phyloP scores from a whole-genome alignment of 257 asterid species.

The Nicotiana attenuata region DNA sequence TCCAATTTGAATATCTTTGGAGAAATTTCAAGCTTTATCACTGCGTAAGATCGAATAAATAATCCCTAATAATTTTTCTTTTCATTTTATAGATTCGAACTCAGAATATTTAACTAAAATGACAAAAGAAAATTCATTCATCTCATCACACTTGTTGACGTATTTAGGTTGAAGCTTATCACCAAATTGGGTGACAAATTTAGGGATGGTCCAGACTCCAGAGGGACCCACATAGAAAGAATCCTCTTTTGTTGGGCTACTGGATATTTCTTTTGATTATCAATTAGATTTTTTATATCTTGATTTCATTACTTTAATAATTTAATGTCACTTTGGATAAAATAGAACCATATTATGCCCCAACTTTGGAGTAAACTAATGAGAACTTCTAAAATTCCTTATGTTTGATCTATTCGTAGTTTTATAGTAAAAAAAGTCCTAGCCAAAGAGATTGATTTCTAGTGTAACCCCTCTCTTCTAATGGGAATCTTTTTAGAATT shows the following conservation, averaged over 20 bases:
- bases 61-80: too few species aligned
- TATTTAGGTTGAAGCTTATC: constrained; percentile 19
- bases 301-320: not conserved
- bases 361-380: not conserved
- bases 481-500: not conserved
- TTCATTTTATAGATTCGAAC: not conserved
- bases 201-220: constrained; percentile 10
- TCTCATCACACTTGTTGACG: too few species aligned
- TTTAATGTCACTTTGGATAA: not conserved
- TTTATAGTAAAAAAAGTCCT: not conserved
- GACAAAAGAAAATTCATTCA: too few species aligned
- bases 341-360: not conserved
- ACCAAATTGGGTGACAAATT: constrained; percentile 13
- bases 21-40: too few species aligned
- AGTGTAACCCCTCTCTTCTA: not conserved
- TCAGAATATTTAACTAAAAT: not conserved
- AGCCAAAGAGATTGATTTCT: not conserved
- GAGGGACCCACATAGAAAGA: not conserved
- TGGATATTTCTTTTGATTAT: constrained; percentile 11
- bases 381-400: not conserved
- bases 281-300: not conserved
- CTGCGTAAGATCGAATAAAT: too few species aligned
- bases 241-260: constrained; percentile 9
- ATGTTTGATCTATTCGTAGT: not conserved
- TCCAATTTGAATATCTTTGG: too few species aligned